Conservation (phyloP, 2,329 filamentous ascomycete genomes). For the Fusarium sarcochroum region DNA sequence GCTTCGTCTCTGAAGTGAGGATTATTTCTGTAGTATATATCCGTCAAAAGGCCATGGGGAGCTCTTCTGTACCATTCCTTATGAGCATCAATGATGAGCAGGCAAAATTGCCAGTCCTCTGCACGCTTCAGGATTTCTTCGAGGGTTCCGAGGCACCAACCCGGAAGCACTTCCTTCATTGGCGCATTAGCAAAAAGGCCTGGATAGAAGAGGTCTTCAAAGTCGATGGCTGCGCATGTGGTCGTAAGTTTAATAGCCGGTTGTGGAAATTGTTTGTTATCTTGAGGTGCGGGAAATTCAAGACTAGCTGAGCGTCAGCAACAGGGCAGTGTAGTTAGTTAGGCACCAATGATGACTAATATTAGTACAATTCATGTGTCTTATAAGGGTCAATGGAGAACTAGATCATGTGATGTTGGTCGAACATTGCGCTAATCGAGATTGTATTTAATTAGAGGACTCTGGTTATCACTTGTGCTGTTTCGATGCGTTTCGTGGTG, state of each 20-base stretch:
- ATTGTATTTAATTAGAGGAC: too few species aligned
- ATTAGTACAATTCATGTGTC: neutral
- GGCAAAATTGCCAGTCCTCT: conserved; percentile 9
- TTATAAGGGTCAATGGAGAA: too few species aligned
- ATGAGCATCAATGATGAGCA: conserved; percentile 5
- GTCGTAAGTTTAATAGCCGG: neutral
- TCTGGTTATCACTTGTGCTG: too few species aligned
- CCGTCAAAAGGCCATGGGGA: neutral
- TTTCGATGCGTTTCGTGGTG: too few species aligned
- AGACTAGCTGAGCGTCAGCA: neutral
- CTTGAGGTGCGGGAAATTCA: conserved; percentile 8
- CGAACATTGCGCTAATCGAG: too few species aligned
- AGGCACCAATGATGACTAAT: neutral
- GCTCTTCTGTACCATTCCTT: conserved; percentile 11
- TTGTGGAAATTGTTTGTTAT: too few species aligned
- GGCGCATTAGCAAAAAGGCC: rapidly evolving
- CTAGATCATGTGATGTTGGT: too few species aligned
- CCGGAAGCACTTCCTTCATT: too few species aligned
- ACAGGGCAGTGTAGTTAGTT: neutral
- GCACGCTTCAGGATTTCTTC: conserved; percentile 10
- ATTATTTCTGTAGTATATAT: neutral
- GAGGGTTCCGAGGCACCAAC: conserved; percentile 18
- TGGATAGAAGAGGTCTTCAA: conserved; percentile 12
- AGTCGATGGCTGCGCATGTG: conserved; percentile 6
- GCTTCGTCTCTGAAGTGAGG: neutral